A percentile compares a stretch with the other conserved stretches of the same genome.
These are phyloP conservation scores for Glycine latifolia DNA, from an alignment of 306 rosid species.

Conservation along the genomic window DNA sequence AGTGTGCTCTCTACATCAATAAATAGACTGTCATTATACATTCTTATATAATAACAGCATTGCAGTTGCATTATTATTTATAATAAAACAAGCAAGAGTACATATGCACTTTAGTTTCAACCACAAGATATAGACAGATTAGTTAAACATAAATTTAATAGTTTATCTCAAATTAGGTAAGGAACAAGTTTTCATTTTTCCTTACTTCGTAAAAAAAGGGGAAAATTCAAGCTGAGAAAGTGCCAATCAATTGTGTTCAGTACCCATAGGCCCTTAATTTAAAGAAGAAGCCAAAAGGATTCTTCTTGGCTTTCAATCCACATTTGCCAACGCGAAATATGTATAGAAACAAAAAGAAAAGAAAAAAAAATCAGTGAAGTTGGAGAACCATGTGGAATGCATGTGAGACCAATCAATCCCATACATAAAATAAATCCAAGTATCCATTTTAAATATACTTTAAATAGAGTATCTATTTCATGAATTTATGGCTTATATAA, in stretches of 20 bases:
- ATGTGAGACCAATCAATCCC: slow-evolving; percentile 29
- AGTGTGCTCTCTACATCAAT: background rate
- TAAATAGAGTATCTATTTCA: background rate
- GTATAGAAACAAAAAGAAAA: background rate
- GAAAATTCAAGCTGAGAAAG: background rate
- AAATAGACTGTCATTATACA: background rate
- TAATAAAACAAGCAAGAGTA: background rate
- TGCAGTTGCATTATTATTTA: background rate
- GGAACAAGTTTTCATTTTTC: background rate
- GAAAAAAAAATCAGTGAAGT: background rate
- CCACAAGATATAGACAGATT: slow-evolving; percentile 23
- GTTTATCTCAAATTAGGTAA: background rate
- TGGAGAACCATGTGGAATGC: slow-evolving; percentile 14
- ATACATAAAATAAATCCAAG: background rate
- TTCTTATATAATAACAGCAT: background rate
- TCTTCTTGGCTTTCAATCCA: slow-evolving; percentile 15
- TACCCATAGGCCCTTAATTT: background rate
- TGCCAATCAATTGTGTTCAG: slow-evolving; percentile 6
- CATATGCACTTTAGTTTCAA: slow-evolving; percentile 39
- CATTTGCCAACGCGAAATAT: background rate
- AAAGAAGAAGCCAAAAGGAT: slow-evolving; percentile 37
- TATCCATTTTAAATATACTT: background rate
- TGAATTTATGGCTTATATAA: background rate
- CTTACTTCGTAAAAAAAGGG: background rate
- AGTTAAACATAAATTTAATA: background rate